Evolutionary conservation across 208 protist genomes (phyloP), one percentile per base, ranked within the genome.

Genomic region (Wallacemonas collosoma): DNA sequence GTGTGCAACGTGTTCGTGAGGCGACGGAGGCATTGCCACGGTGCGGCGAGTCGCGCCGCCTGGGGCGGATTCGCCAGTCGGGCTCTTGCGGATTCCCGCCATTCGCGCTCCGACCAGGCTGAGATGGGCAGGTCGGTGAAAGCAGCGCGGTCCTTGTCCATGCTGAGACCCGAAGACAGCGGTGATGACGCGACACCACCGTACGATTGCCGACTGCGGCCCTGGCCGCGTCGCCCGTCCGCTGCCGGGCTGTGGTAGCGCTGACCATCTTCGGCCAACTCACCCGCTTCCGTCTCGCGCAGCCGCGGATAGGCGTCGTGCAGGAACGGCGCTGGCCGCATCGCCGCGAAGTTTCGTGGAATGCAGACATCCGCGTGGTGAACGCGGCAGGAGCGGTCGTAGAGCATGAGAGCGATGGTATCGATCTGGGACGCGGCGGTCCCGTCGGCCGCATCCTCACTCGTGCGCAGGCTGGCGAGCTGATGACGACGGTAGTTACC

Each of bases 251-350:
- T 11, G 39, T 7, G 57, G 8, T 26, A 26, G 57, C 39, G 5
- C 6, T 68, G 63, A 41, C 8, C 14, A 6, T 68, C n/a, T 5
- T 63, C 57, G 12, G 9, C 1, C 36, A 1, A 1, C 40, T 43
- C 3, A 50, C 14, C 44, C 2, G 26, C 61, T 11, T 62, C 64
- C n/a, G 79, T 39, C 17, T 91, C 81, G n/a, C 82, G 76, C 9
- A 93, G 36, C 9, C 86, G 87, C 17, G 91, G 91, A 64, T 92
- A 96, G 17, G 87, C 81, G 9, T 47, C 40, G 15, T 58, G 77
- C 26, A 81, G 51, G 68, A 80, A 93, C 45, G 91, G 91, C 45
- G 91, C 85, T 35, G 91, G 87, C 17, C 80, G 74, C 69, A 91
- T 84, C 3, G 89, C 73, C 2, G 81, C 63, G 73, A 96, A 92